phyloP scores from a whole-genome alignment of 2,329 filamentous ascomycete genomes.

The Epichloe gansuensis region DNA sequence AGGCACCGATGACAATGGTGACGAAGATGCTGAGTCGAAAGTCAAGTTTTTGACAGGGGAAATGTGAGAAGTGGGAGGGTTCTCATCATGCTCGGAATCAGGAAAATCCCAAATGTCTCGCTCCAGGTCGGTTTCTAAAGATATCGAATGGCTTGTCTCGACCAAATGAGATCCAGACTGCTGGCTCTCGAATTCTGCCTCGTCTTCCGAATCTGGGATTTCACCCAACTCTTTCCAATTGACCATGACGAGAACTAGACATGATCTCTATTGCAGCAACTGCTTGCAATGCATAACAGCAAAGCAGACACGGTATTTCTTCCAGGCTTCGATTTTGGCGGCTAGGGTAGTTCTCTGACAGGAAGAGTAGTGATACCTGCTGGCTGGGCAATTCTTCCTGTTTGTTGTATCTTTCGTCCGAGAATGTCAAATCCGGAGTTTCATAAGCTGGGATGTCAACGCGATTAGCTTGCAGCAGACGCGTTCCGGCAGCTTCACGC shows the following conservation, averaged over 20 bases:
- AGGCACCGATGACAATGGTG: conserved; percentile 22
- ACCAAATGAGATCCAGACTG: conserved; percentile 4
- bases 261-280: conserved; percentile 14
- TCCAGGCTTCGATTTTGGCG: not conserved
- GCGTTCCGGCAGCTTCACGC: conserved; percentile 11
- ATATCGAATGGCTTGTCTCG: not conserved
- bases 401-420: not conserved
- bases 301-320: not conserved
- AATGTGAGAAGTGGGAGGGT: not conserved
- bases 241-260: conserved; percentile 24
- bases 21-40: conserved; percentile 15
- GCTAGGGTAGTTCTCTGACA: not conserved
- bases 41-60: not conserved
- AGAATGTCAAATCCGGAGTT: not conserved
- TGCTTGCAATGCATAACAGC: not conserved
- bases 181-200: conserved; percentile 29
- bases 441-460: conserved; percentile 3
- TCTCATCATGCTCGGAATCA: conserved; percentile 17
- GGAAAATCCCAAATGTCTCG: conserved; percentile 26
- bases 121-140: not conserved
- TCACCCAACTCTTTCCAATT: conserved; percentile 39
- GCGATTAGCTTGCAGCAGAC: conserved; percentile 15
- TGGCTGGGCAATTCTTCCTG: not conserved
- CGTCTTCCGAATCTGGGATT: conserved; percentile 40
- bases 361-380: not conserved